These are phyloP conservation scores for Hypoxylon sp. DNA, from an alignment of 2,329 filamentous ascomycete species.

Conservation along the genomic window DNA sequence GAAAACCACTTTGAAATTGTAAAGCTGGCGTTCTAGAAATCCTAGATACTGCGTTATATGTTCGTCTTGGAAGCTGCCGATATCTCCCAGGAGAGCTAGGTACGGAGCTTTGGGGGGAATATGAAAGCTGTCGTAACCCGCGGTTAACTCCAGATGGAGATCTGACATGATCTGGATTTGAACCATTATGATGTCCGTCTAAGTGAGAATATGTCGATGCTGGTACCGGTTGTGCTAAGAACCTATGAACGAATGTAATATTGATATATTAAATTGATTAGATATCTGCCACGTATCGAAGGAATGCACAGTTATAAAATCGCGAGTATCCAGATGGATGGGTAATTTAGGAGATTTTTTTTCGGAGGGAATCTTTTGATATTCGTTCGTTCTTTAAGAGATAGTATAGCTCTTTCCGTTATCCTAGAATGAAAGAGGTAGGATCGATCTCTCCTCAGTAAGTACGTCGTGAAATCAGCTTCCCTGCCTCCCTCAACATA, in stretches of 20 bases:
- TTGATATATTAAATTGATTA: constrained; percentile 5
- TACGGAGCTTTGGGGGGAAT: constrained; percentile 12
- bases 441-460: not conserved
- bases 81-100: constrained; percentile 26
- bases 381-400: not conserved
- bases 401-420: not conserved
- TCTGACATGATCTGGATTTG: constrained; percentile 35
- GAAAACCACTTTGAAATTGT: constrained; percentile 5
- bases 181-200: constrained; percentile 20
- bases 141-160: constrained; percentile 22
- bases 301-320: not conserved
- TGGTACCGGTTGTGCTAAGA: not conserved
- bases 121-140: not conserved
- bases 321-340: not conserved
- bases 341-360: not conserved
- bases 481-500: too few species aligned
- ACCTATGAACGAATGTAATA: not conserved
- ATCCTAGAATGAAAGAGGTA: not conserved
- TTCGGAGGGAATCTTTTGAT: not conserved
- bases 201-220: not conserved
- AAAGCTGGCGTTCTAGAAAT: constrained; percentile 23
- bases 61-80: not conserved
- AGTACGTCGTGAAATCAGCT: too few species aligned
- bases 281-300: constrained; percentile 3
- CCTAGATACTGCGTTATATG: not conserved